Base-by-base conservation (phyloP, 306 rosid genomes). In the Rosa rugosa region DNA sequence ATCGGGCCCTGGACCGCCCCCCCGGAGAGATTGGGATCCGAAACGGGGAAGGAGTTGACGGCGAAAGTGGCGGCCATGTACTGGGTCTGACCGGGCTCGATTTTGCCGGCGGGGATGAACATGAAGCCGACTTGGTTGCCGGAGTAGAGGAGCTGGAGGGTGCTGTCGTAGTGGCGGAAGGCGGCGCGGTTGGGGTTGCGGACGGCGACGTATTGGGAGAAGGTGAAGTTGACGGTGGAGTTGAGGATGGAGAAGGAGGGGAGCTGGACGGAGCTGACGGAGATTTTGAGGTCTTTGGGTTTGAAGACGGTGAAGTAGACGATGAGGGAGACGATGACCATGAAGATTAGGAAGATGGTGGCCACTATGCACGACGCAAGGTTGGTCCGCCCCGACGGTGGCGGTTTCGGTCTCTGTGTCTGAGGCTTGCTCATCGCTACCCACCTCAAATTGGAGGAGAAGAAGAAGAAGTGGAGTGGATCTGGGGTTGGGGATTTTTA, bases 41-140 rank as follows among this genome's bases (percentile, higher is more conserved):
- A 34, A 23, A 95, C 23, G 0, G 94, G 91, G 56, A 92, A 86
- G 5, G 98, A 85, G 69, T 86, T 84, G 0, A 92, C 98, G 34
- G 92, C 77, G 65, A 95, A 91, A 0, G 95, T 92, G 25, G 97
- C 99, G 0, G 92, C 93, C 91, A 95, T 86, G 86, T 76, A 84
- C 79, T 91, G 85, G 25, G 98, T 95, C 56, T 78, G 83, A 0
- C 90, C 89, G 22, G 98, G 81, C 47, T 83, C 90, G 85, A 95
- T 87, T 77, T 81, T 79, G 3, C 92, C 97, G 78, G 99, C 98
- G 41, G 99, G 99, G 3, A 95, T 92, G 83, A 95, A 95, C 97
- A 95, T 82, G 90, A 95, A 95, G 0, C 99, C 99, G 79, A 95
- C 86, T 70, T 86, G 96, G 4, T 5, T 77, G 11, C 99, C 97